Conservation (phyloP, 306 rosid genomes). For the Begonia loranthoides region DNA sequence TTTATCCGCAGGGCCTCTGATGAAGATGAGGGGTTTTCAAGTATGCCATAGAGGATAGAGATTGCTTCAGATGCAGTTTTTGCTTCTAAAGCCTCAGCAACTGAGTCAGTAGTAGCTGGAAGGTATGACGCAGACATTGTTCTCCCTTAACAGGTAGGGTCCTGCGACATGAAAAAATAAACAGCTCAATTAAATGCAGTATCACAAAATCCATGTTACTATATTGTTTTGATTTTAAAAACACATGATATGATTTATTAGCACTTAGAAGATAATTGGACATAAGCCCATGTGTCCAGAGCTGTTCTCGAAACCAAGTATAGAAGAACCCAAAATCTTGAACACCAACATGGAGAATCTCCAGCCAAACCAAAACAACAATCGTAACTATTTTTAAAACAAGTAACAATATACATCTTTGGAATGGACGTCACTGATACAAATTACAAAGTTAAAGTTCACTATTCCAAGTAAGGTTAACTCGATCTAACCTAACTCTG, state of each 20-base stretch:
- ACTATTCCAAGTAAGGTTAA: no score
- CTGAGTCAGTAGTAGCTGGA: slow-evolving; percentile 59
- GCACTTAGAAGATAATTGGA: not conserved
- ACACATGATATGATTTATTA: not conserved
- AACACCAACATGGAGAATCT: no score
- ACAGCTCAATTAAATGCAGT: not conserved
- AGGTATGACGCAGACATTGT: slow-evolving; percentile 56
- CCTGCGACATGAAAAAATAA: not conserved
- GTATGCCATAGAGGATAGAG: slow-evolving; percentile 47
- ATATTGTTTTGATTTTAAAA: not conserved
- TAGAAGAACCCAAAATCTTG: no score
- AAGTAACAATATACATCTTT: no score
- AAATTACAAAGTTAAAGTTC: no score
- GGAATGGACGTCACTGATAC: no score
- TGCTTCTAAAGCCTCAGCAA: slow-evolving; percentile 54
- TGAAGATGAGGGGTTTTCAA: slow-evolving; percentile 71
- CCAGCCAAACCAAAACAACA: no score
- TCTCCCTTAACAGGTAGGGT: slow-evolving; percentile 1
- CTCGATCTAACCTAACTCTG: no score
- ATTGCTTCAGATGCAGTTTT: slow-evolving; percentile 49
- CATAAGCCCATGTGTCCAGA: not conserved
- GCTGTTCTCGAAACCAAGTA: not conserved
- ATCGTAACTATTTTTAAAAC: no score
- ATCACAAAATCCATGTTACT: not conserved
- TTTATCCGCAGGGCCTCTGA: slow-evolving; percentile 70